Evolutionary conservation across 2,329 filamentous ascomycete species (phyloP), one percentile per base, ranked within the genome.

Genomic region (Nigrospora sphaerica): DNA sequence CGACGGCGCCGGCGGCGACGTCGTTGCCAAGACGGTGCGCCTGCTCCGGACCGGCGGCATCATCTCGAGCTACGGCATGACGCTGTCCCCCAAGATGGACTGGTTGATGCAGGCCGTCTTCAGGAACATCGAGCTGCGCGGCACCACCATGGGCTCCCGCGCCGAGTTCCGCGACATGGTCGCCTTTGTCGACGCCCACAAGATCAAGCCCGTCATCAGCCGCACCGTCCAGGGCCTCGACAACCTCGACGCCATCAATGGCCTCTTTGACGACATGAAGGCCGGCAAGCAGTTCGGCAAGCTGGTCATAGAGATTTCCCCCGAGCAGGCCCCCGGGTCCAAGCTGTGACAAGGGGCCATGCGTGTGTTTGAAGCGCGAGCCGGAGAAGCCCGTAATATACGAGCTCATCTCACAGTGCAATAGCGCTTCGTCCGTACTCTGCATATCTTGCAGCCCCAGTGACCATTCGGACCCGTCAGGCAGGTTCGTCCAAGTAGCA

Each of bases 91-190:
- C 1, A 88, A 85, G 68, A 92, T 95, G 84, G 81, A 88, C 44
- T 96, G 88, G 77, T 59, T 80, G 12, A 95, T 96, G 87, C 68
- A 74, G 49, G 90, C 90, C 0, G 86, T 93, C 13, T 67, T 97
- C 50, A 87, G 85, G 65, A 95, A 97, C 59, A 78, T 96, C 45
- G 92, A 97, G 55, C 75, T 97, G 28, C 78, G 79, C 42, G 92
- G 93, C 16, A 83, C 80, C 13, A 96, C 91, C 0, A 95, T 97
- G 91, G 92, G 92, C 1, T 95, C 88, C 28, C 77, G 87, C 39
- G 83, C 80, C 60, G 93, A 97, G 68, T 97, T 96, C 60, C 73
- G 73, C n/a, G 88, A 93, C 18, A 95, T 97, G 89, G 75, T 96
- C 6, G 74, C 77, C 1, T 95, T 95, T 67, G 86, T 96, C 33